A percentile compares a stretch with the other conserved stretches of the same genome.
Evolutionary conservation across 2,329 filamentous ascomycete genomes (phyloP).

Genomic region (Juglanconis sp.): DNA sequence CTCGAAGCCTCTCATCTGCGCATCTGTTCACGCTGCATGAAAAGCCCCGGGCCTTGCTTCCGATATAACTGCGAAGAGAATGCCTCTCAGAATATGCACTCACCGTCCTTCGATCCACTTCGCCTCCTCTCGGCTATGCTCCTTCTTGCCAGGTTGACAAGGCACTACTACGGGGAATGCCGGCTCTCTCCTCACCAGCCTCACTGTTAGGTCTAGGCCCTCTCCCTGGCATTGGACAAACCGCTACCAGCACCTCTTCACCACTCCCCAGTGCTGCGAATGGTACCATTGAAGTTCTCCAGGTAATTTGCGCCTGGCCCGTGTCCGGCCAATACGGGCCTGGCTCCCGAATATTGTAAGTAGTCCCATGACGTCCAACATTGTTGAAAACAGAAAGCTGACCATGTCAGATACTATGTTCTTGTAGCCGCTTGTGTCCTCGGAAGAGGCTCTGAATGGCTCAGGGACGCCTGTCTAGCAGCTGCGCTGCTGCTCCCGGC

Average conservation of each 20-base stretch:
- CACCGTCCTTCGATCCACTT: not conserved
- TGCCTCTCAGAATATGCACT: not conserved
- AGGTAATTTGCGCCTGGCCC: slow-evolving; percentile 56
- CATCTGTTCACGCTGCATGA: too few species aligned
- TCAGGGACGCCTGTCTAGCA: slow-evolving; percentile 60
- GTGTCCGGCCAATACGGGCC: slow-evolving; percentile 56
- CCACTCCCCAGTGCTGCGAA: not conserved
- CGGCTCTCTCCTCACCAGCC: not conserved
- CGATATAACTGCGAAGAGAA: not conserved
- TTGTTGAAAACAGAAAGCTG: not conserved
- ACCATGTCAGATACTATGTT: slow-evolving; percentile 53
- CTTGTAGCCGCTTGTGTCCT: slow-evolving; percentile 62
- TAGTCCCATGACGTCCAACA: slow-evolving; percentile 14
- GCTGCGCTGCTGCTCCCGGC: slow-evolving; percentile 61
- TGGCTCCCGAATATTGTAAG: slow-evolving; percentile 50
- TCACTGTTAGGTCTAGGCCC: not conserved
- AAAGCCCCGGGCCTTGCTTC: not conserved
- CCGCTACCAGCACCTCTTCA: not conserved
- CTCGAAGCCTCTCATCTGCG: too few species aligned
- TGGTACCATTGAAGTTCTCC: not conserved
- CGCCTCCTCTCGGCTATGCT: not conserved
- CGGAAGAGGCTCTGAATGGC: slow-evolving; percentile 59
- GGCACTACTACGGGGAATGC: not conserved
- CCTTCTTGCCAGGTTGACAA: not conserved
- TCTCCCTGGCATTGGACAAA: not conserved